Evolutionary conservation across 2,329 filamentous ascomycete genomes (phyloP).

Genomic region (Trichoderma atroviride): DNA sequence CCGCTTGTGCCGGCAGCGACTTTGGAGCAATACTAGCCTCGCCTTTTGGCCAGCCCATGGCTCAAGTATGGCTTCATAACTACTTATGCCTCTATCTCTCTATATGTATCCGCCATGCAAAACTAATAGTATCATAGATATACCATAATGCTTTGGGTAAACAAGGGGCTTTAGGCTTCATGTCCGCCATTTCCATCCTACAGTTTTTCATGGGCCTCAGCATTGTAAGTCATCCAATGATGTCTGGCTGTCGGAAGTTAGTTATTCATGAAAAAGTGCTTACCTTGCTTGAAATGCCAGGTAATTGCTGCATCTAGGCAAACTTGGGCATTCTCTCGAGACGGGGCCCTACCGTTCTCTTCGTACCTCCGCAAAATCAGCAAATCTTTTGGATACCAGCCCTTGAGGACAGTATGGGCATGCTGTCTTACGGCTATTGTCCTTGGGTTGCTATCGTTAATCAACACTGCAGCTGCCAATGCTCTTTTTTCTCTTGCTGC

Average conservation of each 20-base stretch:
- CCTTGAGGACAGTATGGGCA: slow-evolving; percentile 8
- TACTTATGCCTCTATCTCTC: background rate
- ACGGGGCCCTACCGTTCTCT: slow-evolving; percentile 11
- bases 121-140: background rate
- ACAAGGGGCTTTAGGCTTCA: slow-evolving; percentile 1
- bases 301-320: slow-evolving; percentile 16
- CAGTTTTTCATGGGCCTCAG: slow-evolving; percentile 16
- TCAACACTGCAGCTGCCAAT: slow-evolving; percentile 15
- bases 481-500: slow-evolving; percentile 5
- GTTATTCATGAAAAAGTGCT: no score
- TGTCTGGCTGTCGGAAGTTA: no score
- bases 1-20: background rate
- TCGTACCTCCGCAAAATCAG: background rate
- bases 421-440: background rate
- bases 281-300: background rate
- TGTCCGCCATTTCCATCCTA: slow-evolving; percentile 1
- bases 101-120: no score
- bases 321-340: slow-evolving; percentile 13
- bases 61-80: background rate
- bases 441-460: background rate
- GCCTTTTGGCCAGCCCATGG: slow-evolving; percentile 4
- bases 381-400: slow-evolving; percentile 1
- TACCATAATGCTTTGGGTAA: slow-evolving; percentile 15
- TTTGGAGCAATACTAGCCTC: background rate
- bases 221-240: slow-evolving; percentile 4